Base-by-base conservation (phyloP, 192 early-diverging fungal species). In the Linnemannia zychae region DNA sequence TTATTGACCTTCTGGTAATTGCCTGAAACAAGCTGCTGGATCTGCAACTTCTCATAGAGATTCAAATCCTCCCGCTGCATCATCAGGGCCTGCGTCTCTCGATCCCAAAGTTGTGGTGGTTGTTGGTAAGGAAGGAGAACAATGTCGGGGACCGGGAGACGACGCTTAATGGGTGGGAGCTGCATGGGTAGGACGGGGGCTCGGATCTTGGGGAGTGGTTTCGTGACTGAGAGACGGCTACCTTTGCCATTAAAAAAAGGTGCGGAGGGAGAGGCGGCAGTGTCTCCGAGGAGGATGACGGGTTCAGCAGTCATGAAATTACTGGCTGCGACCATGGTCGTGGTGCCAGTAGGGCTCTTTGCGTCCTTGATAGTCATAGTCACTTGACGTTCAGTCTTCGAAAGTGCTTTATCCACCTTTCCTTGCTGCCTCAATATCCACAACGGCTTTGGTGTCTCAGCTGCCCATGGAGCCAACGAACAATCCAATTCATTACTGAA, bases 401-500 rank as follows among this genome's bases (percentile, higher is more conserved):
- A 15, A 22, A 38, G 12, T 0, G 22, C 40, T 12, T 48, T 28
- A 4, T 44, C n/a, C 28, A 24, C 69, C 12, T 38, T 28, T 11
- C n/a, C 69, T 1, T 71, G 24, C 3, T 71, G 15, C 13, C 47
- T 71, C 69, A 44, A 12, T 4, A 44, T 7, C 69, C 7, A 71
- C 20, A 47, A 44, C 20, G 28, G 17, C 24, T 28, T 22, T 0
- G 28, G 44, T 11, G 7, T 20, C 3, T 49, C 18, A 0, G 7
- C 33, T 7, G 31, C 37, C 13, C n/a, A 15, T 7, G 48, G 77
- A 0, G 77, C 53, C 5, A 37, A 13, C 16, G 77, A 78, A 22
- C 77, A 78, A 44, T 78, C 77, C 7, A 78, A 40, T 3, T 40
- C 48, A 17, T 77, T 67, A 6, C 31, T 18, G 9, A 75, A 37